Base-by-base conservation (phyloP, 306 rosid species). In the Crataegus laevigata region DNA sequence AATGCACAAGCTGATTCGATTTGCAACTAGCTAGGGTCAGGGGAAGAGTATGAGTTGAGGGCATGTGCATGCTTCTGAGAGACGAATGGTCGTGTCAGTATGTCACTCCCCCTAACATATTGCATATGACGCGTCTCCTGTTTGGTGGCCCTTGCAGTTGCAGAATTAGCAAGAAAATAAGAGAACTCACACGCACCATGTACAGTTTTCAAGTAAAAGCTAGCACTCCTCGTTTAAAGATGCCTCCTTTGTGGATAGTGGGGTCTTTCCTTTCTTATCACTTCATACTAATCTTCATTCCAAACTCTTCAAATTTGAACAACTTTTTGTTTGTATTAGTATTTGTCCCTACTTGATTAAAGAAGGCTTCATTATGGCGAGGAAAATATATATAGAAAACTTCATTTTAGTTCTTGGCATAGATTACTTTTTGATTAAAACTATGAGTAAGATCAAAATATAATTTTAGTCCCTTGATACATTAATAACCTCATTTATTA, bases 1-100 rank as follows among this genome's bases (percentile, higher is more conserved):
- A 21, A 14, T 8, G 58, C 8, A 18, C 17, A 55, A 14, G 54
- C 8, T 15, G 28, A 54, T 40, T 32, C 28, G 50, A 50, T 50
- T 50, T 17, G 54, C 18, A 17, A 5, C 54, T 5, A 50, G 54
- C 54, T 15, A 15, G 21, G 21, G 54, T 18, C 54, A 50, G 21
- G 54, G 54, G 14, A 40, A 26, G 19, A 65, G 43, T 19, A 50
- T 61, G 30, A 66, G 52, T 11, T 14, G 19, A 38, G 50, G 17
- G 40, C 54, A 75, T 75, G 65, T 75, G 72, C 19, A 30, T 74
- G 11, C 71, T 69, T 13, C 36, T 13, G 47, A 69, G 51, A 34
- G 47, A 32, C 40, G 18, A 58, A 38, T 11, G 26, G 55, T 25
- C 40, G 7, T 36, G 40, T 36, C 40, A 36, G 40, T 42, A 59